Evolutionary conservation across 179 eudicot genomes (phyloP), one percentile per base, ranked within the genome.

Genomic region (Spinacia oleracea): DNA sequence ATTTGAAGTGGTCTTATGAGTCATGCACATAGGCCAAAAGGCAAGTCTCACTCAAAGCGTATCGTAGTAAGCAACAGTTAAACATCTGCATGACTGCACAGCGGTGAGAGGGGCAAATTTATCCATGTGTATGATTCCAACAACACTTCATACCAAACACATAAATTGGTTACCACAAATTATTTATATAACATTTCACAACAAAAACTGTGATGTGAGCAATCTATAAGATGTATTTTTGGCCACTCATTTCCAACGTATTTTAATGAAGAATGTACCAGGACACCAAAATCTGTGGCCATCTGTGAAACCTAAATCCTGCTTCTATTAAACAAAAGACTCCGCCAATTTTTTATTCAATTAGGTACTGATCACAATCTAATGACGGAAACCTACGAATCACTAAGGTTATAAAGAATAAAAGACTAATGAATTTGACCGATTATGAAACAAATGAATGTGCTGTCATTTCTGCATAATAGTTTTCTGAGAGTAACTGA

Each of bases 141-240:
- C 18, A 58, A 12, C 64, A 73, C 60, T 9, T 21, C 43, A 74
- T 38, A 46, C 15, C 32, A 58, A 73, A 79, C 51, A 65, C 48
- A 77, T 29, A 38, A 38, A 73, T 51, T 50, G 25, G 38, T 74
- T 18, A 31, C 6, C 27, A n/a, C 59, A 43, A 9, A 40, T 10
- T 55, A 1, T 4, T 45, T 10, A 1, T 35, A 35, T 9, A 78
- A 43, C 74, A 56, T 64, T 42, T 73, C 73, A 64, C 21, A 64
- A 43, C 58, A 51, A 20, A 64, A 32, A 8, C 35, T 48, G 50
- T 72, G 77, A 79, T 23, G 65, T 29, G 40, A 70, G 68, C 32
- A 43, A 32, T 60, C 18, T 16, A 25, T 20, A 32, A 64, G 29
- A 56, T 58, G 5, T 35, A 59, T 20, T 78, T 34, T 7, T 46